Evolutionary conservation across 768 basidiomycete genomes (phyloP), one percentile per base, ranked within the genome.

Genomic region (Amanita muscaria): DNA sequence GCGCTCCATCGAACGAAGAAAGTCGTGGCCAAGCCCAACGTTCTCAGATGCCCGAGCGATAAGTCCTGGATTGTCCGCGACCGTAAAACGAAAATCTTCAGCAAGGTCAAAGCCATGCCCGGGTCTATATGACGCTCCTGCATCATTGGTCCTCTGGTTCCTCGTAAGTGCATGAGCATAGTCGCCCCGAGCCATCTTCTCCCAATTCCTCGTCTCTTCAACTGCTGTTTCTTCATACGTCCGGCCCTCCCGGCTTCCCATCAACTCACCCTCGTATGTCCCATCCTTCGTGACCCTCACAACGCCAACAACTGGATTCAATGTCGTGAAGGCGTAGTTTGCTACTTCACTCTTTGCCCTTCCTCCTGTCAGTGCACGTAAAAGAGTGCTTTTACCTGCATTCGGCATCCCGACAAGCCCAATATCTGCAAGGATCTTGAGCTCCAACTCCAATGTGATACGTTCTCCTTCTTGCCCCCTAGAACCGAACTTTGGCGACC

Each of bases 401-500:
- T 97, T 99, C 5, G 96, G 96, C 68, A 96, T 81, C 0, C 96
- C 96, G 2, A 99, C 92, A 15, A 99, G 68, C 0, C 90, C 96
- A n/a, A 98, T 72, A 59, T 99, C 94, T 2, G 94, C 91, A 3
- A 93, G 71, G 5, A 94, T 73, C 61, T 97, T 97, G 49, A 99
- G 82, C 60, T 96, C 94, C 11, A 99, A 70, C 15, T 80, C 74
- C n/a, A 98, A 73, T 1, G 84, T 83, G 50, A 93, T 64, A 4
- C 78, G 72, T 53, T 90, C 86, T 9, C 87, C 90, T 3, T 76
- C 74, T 6, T 74, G 70, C 0, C 88, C 91, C 14, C 80, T 74
- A 14, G 87, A 83, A 0, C 88, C 93, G 50, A 87, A 87, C 60
- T 91, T 89, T 3, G 93, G 91, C 1, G 88, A 81, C 2, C 88